Evolutionary conservation across 1,284 basidiomycete genomes (phyloP), one percentile per base, ranked within the genome.

Genomic region (Rhodotorula sp.): DNA sequence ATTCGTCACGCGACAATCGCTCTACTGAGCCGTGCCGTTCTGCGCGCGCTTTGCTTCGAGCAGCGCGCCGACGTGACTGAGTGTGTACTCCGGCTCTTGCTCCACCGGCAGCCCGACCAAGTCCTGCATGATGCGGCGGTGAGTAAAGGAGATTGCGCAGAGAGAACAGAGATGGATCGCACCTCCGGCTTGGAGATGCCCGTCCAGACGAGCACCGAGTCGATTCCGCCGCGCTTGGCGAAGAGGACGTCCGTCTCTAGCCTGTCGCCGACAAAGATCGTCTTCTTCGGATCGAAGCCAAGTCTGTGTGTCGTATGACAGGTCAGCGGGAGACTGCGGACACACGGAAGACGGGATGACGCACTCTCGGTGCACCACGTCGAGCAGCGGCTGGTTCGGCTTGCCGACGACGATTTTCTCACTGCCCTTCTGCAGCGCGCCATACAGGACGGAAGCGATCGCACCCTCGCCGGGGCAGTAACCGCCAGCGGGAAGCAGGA

Each of bases 251-350:
- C 97, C 2, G 97, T 99, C 78, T 92, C 90, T 72, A 99, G 85
- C 70, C 97, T 88, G 82, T 99, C 96, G 53, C 96, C 96, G 55
- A 98, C 86, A 91, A 99, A 97, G 79, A 99, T 87, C 1, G 95
- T 94, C 61, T 89, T 85, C 67, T 85, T 83, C 50, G 90, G 90
- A 81, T 98, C 91, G 80, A 92, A 94, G 59, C 91, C 80, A 7
- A 70, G 61, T 27, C 66, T 69, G 58, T 9, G 23, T 0, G 7
- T 92, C 93, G 60, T 12, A 25, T 10, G 61, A 8, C 34, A 55
- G 42, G 54, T 2, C 54, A 19, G 61, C 25, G 9, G 23, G 25
- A 44, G 41, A n/a, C 14, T 17, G 45, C 67, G 25, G 56, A 13
- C 27, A 61, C n/a, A 27, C 48, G 49, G 4, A 27, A n/a, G 25